These are phyloP conservation scores for Rhodotorula sp. DNA, from an alignment of 1,284 basidiomycete species.

Conservation along the genomic window DNA sequence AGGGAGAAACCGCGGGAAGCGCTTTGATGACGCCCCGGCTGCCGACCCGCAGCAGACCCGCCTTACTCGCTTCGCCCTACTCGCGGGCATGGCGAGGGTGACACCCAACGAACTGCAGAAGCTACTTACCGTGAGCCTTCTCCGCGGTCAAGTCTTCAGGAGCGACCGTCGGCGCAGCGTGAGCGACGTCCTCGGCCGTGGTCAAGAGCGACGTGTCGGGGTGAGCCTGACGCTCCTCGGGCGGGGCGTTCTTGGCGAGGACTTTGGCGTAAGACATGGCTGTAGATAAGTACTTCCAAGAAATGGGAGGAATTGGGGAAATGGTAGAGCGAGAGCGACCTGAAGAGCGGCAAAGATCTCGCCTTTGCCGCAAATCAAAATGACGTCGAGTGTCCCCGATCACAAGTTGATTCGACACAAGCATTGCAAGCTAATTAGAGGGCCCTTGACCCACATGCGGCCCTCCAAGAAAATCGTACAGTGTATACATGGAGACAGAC, in stretches of 20 bases:
- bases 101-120: background rate
- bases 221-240: slow-evolving; percentile 8
- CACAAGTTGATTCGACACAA: too few relatives aligned
- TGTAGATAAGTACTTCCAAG: too few relatives aligned
- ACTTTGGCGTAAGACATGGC: slow-evolving; percentile 1
- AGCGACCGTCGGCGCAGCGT: background rate
- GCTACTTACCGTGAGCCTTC: slow-evolving; percentile 15
- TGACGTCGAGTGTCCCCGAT: too few relatives aligned
- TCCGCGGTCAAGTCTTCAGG: slow-evolving; percentile 9
- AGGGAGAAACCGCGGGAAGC: background rate
- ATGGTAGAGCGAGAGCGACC: background rate
- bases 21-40: background rate
- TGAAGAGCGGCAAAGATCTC: too few relatives aligned
- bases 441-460: too few relatives aligned
- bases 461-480: too few relatives aligned
- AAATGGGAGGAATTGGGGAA: background rate
- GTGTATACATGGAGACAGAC: too few relatives aligned
- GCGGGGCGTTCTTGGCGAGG: slow-evolving; percentile 4
- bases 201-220: slow-evolving; percentile 61
- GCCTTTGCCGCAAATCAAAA: too few relatives aligned
- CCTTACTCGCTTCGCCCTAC: too few relatives aligned
- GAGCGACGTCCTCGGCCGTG: slow-evolving; percentile 3
- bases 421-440: too few relatives aligned
- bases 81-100: background rate
- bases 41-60: background rate